Evolutionary conservation across 2,329 filamentous ascomycete species (phyloP), one percentile per base, ranked within the genome.

Genomic region (Epichloe baconii): DNA sequence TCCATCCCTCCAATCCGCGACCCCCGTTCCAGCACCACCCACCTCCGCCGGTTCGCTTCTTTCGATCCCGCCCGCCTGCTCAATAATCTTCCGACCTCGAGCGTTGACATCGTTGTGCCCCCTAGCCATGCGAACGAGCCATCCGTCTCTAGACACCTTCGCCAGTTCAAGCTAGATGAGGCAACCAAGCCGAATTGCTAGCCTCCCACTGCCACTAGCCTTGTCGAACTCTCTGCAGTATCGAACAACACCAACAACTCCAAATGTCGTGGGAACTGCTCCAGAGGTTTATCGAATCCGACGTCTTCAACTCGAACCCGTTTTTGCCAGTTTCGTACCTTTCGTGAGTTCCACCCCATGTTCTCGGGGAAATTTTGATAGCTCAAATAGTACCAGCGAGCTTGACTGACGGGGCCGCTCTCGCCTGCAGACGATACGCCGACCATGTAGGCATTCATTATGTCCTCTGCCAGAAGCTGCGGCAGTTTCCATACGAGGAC

Each of bases 391-490:
- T 31, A 36, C 26, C 34, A 41, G 36, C 38, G 31, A 17, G n/a
- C 34, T 14, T 49, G n/a, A 47, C 45, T 54, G 42, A 46, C 42
- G 11, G 37, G 38, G 3, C 17, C 11, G 17, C 23, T 19, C 14
- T 26, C 36, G 45, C 19, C 26, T 34, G 53, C 67, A 91, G 87
- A 62, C 86, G 87, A 61, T 93, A 93, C 72, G 86, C 87, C 66
- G 84, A 91, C 70, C 86, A 93, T 75, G 85, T 93, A 66, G 87
- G 87, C 61, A 91, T 93, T 64, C 86, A 91, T 71, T 88, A 91
- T 74, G 86, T 89, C 55, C 80, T 93, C 56, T 91, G 88, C 75
- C 85, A 84, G 62, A 93, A 93, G 78, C 77, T 93, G 64, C 86
- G 88, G 65, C 85, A 88, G 68, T 93, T 93, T 65, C 85, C 85